phyloP scores from a whole-genome alignment of 305 asterid species.

The Rubia tinctorum region DNA sequence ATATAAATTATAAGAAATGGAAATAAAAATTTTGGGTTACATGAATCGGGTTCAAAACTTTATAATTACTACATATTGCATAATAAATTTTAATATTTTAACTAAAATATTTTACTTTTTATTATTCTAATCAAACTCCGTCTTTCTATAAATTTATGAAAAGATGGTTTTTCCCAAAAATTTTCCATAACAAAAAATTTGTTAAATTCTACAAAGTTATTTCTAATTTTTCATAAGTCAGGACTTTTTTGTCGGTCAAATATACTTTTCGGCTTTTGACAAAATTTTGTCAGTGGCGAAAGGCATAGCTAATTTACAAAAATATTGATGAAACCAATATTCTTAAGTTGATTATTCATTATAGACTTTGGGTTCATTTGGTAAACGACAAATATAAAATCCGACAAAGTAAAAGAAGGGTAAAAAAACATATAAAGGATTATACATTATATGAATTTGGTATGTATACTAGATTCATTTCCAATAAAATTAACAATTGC shows the following conservation, averaged over 20 bases:
- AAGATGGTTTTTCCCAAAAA: too few relatives aligned
- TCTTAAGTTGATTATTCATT: slow-evolving; percentile 4
- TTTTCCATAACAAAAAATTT: too few relatives aligned
- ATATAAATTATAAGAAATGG: too few relatives aligned
- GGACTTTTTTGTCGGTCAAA: neutral
- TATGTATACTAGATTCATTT: too few relatives aligned
- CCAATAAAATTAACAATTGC: neutral
- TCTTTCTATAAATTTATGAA: too few relatives aligned
- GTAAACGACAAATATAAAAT: neutral
- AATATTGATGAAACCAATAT: neutral
- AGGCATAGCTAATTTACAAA: neutral
- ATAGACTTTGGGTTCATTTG: neutral
- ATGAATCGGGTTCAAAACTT: too few relatives aligned
- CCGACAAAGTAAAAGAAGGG: neutral
- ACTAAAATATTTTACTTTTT: too few relatives aligned
- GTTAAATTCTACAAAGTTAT: neutral
- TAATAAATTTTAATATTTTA: too few relatives aligned
- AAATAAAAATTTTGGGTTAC: too few relatives aligned
- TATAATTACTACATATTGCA: too few relatives aligned
- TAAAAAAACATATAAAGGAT: neutral
- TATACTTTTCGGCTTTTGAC: neutral
- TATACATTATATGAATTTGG: neutral
- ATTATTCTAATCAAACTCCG: too few relatives aligned
- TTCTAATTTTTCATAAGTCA: neutral
- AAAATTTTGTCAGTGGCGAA: slow-evolving; percentile 10